phyloP scores from a whole-genome alignment of 495 filamentous ascomycete species.

The Aspergillus nidulans region DNA sequence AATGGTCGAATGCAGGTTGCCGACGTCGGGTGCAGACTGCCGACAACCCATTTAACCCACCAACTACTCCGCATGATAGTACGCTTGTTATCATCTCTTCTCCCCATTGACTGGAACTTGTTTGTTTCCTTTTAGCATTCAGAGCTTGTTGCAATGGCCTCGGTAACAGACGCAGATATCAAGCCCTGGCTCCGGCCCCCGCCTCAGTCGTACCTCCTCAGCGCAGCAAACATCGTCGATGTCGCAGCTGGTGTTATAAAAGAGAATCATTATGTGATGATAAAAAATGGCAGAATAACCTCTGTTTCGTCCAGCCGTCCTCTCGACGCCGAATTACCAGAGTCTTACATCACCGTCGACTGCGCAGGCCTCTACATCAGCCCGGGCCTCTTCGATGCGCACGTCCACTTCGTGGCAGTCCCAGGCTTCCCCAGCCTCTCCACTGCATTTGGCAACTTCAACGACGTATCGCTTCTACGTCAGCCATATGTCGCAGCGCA shows the following conservation, averaged over 20 bases:
- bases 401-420: conserved; percentile 49
- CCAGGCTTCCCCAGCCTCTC: conserved; percentile 33
- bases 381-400: conserved; percentile 54
- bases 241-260: conserved; percentile 24
- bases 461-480: conserved; percentile 16
- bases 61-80: not conserved
- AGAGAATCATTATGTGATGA: conserved; percentile 10
- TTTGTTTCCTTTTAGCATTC: not conserved
- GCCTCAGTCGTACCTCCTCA: conserved; percentile 27
- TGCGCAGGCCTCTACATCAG: conserved; percentile 43
- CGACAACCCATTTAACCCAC: not conserved
- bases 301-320: not conserved
- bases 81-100: not conserved
- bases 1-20: not conserved
- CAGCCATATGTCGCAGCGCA: conserved; percentile 21
- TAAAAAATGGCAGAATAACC: not conserved
- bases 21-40: not conserved
- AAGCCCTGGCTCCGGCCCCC: conserved; percentile 34
- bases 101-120: not conserved
- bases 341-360: conserved; percentile 26
- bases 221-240: conserved; percentile 34
- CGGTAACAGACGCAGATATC: conserved; percentile 16
- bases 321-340: not conserved
- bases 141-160: not conserved
- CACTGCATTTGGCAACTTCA: conserved; percentile 12